Evolutionary conservation across 23 red algal species (phyloP).

Genomic region (Agarophyton chilense): DNA sequence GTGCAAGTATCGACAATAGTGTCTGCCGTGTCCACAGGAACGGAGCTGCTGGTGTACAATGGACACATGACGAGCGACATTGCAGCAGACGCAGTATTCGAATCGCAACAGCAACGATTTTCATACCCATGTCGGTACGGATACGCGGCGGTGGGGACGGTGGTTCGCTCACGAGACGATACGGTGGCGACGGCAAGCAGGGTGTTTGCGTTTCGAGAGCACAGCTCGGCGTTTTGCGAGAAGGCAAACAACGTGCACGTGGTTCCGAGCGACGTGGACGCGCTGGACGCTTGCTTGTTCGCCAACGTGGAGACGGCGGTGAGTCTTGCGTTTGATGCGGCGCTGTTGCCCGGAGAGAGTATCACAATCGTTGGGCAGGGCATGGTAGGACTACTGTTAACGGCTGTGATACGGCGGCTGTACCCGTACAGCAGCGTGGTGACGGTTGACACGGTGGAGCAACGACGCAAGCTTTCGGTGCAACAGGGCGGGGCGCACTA

Average conservation of each 20-base stretch:
- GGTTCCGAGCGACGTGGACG: constrained; percentile 41
- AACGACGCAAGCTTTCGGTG: constrained; percentile 25
- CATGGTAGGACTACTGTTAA: constrained; percentile 65
- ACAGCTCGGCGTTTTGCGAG: constrained; percentile 24
- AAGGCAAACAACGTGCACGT: constrained; percentile 6
- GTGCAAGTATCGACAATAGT: constrained; percentile 18
- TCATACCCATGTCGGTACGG: constrained; percentile 70
- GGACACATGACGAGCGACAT: constrained; percentile 68
- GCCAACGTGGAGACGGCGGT: constrained; percentile 78
- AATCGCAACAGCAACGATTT: constrained; percentile 14
- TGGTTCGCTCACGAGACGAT: not conserved
- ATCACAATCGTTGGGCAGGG: constrained; percentile 84
- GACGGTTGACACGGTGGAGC: constrained; percentile 27
- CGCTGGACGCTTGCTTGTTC: constrained; percentile 58
- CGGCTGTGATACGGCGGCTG: not conserved
- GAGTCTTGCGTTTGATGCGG: constrained; percentile 64
- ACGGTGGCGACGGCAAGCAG: not conserved
- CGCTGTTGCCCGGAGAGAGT: constrained; percentile 46
- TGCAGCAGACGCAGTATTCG: constrained; percentile 38
- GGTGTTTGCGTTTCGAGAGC: constrained; percentile 80
- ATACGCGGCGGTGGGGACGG: constrained; percentile 61
- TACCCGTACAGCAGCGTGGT: constrained; percentile 46
- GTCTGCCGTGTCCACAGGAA: constrained; percentile 79
- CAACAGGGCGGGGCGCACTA: constrained; percentile 12
- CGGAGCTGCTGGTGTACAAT: constrained; percentile 79